Evolutionary conservation across 1,284 basidiomycete genomes (phyloP), one percentile per base, ranked within the genome.

Genomic region (Fomitiporia mediterranea): DNA sequence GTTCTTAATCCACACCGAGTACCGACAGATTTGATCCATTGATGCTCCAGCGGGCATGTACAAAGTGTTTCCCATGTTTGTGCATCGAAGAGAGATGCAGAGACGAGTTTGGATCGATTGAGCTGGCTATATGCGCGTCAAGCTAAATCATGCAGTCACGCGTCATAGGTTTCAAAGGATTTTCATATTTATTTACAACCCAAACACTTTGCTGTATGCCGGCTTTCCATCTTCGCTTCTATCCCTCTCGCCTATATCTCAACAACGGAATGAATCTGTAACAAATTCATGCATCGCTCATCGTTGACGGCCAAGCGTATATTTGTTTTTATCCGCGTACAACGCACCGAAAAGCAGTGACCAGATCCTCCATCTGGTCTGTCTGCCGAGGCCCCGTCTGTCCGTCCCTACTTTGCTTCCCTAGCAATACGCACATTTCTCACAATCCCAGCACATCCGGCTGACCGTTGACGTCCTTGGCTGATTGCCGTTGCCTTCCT

Each of bases 361-460:
- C 5, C 37, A 38, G 27, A 49, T 35, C 30, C 50, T 52, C 50
- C 50, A 52, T 52, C 38, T 38, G 50, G 50, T 27, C 34, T 19
- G 21, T 35, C 8, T 35, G 2, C 47, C 47, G 47, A 38, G 15
- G 9, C 13, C 25, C 11, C 44, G 3, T 30, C 25, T 5, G 25
- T 6, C 19, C 17, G 5, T 13, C 17, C 25, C 27, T 15, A 15
- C 47, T 28, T 15, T 37, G 7, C 49, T 30, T n/a, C n/a, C 49
- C 37, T 19, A 28, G 44, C 44, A 48, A 23, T 30, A 35, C 30
- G 17, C 17, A 6, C 13, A 28, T 23, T 17, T 30, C 30, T 28
- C 28, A 23, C 44, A 43, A 25, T 43, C n/a, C n/a, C 21, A 19
- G 50, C 50, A 32, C 5, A 0, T 2, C 23, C 50, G 48, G 50